Base-by-base conservation (phyloP, 768 basidiomycete species). In the Rhodosporidiobolus odoratus region DNA sequence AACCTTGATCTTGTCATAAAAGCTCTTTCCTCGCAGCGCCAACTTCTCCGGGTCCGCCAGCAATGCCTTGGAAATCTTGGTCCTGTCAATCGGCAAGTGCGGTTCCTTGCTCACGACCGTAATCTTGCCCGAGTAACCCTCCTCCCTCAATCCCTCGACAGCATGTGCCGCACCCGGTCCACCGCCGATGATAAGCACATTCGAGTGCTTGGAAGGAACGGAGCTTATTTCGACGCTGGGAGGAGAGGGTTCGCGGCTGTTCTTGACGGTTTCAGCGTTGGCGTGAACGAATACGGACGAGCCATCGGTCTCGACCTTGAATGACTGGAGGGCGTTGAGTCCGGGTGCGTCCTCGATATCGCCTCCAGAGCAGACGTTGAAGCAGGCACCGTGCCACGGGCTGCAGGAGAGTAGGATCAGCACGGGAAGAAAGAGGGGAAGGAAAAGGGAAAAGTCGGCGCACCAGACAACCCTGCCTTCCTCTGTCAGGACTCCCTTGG, bases 321-420 rank as follows among this genome's bases (percentile, higher is more conserved):
- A 96, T 0, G 86, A 86, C 80, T 92, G 90, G 35, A 96, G 79
- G 19, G 89, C 85, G 76, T 85, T 82, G 17, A 91, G 87, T 16
- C 90, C 92, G 23, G 92, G 92, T 4, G 91, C 89, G 79, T 94
- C 92, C 84, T 96, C 92, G 57, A 90, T 91, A 75, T 92, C 90
- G 19, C 90, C 90, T 37, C 61, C 62, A 2, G 86, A 89, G 80
- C 86, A 88, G 59, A 90, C 84, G 75, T 89, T 90, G 83, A 92
- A 95, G 80, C 92, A 93, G 40, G 91, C 91, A 83, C 90, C 91
- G 77, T 92, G 91, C 91, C 90, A 92, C 17, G 90, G 89, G 76
- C 89, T 89, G 68, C 34, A 43, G 53, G 62, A 27, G 21, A 34
- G 43, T 12, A 19, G 13, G 27, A 4, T 13, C 19, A 60, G 32